Evolutionary conservation across 371 early-diverging fungal species (phyloP).

Genomic region (Circinella minor): DNA sequence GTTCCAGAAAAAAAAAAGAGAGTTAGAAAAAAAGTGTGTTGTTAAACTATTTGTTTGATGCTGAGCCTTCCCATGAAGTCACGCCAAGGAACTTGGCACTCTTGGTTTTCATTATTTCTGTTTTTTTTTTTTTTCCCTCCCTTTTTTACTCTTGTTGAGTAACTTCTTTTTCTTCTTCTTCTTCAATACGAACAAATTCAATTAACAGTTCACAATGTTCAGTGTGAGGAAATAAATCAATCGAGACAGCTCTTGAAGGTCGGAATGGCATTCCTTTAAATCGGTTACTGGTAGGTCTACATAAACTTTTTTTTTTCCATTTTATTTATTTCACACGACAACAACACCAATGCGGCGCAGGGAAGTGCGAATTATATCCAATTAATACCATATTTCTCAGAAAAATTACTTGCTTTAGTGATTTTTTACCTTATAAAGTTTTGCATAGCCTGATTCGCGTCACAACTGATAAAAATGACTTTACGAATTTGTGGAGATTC

Average conservation of each 20-base stretch:
- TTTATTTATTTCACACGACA: neutral
- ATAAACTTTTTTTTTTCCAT: conserved; percentile 32
- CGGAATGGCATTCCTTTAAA: conserved; percentile 66
- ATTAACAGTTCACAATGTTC: conserved; percentile 76
- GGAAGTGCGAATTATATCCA: no score
- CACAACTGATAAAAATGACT: conserved; percentile 81
- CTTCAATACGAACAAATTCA: conserved; percentile 52
- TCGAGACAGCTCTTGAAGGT: conserved; percentile 61
- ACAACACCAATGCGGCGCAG: no score
- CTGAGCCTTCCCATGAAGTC: neutral
- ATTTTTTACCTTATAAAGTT: conserved; percentile 72
- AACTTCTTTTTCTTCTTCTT: neutral
- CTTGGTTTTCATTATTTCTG: no score
- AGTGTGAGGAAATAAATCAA: conserved; percentile 87
- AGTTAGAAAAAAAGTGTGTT: neutral
- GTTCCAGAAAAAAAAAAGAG: conserved; percentile 29
- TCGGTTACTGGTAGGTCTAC: conserved; percentile 68
- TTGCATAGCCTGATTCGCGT: conserved; percentile 61
- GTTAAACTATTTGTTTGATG: neutral
- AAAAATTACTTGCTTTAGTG: no score
- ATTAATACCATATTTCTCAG: no score
- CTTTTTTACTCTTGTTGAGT: no score
- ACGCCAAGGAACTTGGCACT: conserved; percentile 5
- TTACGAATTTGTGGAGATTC: conserved; percentile 58
- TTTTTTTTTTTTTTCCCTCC: no score